Conservation (phyloP, 352 stramenopile genomes). For the Pythium phragmitis region DNA sequence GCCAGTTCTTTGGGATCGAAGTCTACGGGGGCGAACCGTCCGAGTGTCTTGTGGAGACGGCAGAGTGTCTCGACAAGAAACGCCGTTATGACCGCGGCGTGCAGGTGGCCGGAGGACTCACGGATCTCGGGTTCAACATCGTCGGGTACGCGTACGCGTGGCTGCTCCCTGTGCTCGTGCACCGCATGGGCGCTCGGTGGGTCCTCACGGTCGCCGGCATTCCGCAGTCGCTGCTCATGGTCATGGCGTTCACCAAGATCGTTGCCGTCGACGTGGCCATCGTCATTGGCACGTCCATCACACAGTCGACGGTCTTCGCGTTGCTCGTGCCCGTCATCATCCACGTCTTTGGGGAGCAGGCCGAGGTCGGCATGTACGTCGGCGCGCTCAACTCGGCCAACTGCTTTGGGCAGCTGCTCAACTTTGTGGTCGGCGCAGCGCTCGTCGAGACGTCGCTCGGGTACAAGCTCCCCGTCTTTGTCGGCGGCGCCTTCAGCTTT, state of each 20-base stretch:
- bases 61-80: slow-evolving; percentile 22
- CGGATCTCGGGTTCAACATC: slow-evolving; percentile 39
- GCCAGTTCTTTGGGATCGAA: slow-evolving; percentile 53
- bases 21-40: slow-evolving; percentile 38
- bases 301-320: slow-evolving; percentile 50
- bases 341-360: slow-evolving; percentile 49
- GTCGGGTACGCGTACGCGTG: slow-evolving; percentile 47
- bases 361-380: slow-evolving; percentile 68
- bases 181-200: slow-evolving; percentile 36
- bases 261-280: slow-evolving; percentile 38
- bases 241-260: slow-evolving; percentile 42
- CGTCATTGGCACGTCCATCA: slow-evolving; percentile 44
- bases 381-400: slow-evolving; percentile 75
- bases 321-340: slow-evolving; percentile 66
- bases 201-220: slow-evolving; percentile 33
- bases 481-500: slow-evolving; percentile 65
- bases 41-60: slow-evolving; percentile 3
- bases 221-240: slow-evolving; percentile 50
- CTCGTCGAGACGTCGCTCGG: slow-evolving; percentile 65
- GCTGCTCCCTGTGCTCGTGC: slow-evolving; percentile 42
- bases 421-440: slow-evolving; percentile 57
- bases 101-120: slow-evolving; percentile 41
- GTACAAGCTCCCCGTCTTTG: slow-evolving; percentile 61
- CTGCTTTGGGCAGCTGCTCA: slow-evolving; percentile 69
- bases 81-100: slow-evolving; percentile 51